These are phyloP conservation scores for Daldinia sp. DNA, from an alignment of 2,329 filamentous ascomycete species.

Conservation along the genomic window DNA sequence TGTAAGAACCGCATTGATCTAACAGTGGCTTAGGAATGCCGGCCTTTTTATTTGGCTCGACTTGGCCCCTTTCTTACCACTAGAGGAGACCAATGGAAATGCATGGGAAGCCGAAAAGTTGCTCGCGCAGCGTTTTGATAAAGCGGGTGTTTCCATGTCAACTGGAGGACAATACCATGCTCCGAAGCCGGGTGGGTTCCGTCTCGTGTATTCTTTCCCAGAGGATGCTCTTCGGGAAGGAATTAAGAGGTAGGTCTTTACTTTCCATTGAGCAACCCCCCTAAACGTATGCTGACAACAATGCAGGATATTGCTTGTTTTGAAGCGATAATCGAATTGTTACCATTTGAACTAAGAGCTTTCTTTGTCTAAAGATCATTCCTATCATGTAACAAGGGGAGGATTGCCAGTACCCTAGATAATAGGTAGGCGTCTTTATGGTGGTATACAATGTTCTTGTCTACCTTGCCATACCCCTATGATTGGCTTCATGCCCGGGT, in stretches of 20 bases:
- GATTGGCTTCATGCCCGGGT: background rate
- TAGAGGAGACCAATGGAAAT: constrained; percentile 33
- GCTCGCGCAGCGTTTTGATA: constrained; percentile 23
- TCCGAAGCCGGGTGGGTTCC: constrained; percentile 31
- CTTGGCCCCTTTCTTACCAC: constrained; percentile 29
- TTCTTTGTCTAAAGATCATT: too few species aligned
- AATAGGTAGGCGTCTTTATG: too few species aligned
- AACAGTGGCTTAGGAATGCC: constrained; percentile 28
- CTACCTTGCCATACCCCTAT: background rate
- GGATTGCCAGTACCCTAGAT: too few species aligned
- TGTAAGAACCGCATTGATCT: background rate
- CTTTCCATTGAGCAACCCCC: background rate
- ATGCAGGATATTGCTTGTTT: constrained; percentile 17
- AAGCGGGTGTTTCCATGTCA: constrained; percentile 34
- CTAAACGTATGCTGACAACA: background rate
- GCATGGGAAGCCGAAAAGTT: constrained; percentile 37
- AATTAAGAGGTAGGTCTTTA: constrained; percentile 28
- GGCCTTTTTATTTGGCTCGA: constrained; percentile 40
- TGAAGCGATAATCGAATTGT: background rate
- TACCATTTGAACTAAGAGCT: too few species aligned
- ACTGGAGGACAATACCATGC: constrained; percentile 31
- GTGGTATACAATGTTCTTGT: background rate
- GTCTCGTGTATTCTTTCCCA: constrained; percentile 35
- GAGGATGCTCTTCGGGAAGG: constrained; percentile 32
- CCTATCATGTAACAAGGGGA: too few species aligned